phyloP scores from a whole-genome alignment of 306 rosid species.

The Acacia confusa region DNA sequence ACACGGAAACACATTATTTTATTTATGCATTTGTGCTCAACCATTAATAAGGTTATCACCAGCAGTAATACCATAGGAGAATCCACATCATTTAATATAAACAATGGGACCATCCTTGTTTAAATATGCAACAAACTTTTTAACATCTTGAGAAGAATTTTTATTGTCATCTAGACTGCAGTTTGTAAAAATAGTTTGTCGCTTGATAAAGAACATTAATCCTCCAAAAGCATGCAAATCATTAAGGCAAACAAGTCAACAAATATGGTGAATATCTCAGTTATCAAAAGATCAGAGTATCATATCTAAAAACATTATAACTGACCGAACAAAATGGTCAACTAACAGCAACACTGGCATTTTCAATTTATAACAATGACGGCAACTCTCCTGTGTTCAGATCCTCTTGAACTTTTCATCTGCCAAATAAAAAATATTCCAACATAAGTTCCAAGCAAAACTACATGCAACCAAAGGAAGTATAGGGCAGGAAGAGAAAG shows the following conservation, averaged over 20 bases:
- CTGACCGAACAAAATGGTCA: constrained; percentile 1
- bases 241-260: neutral
- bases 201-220: neutral
- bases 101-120: no score
- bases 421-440: constrained; percentile 41
- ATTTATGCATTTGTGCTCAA: no score
- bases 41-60: no score
- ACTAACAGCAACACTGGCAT: constrained; percentile 10
- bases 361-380: no score
- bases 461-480: neutral
- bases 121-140: neutral
- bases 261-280: neutral
- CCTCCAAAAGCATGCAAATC: neutral
- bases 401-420: constrained; percentile 53
- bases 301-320: neutral
- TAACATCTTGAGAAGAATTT: neutral
- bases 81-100: no score
- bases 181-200: neutral
- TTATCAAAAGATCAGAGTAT: neutral
- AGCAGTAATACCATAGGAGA: no score
- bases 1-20: no score
- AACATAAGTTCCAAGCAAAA: constrained; percentile 29
- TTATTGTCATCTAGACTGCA: neutral
- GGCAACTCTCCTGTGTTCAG: constrained; percentile 56
- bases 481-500: neutral